These are phyloP conservation scores for Dendrobium catenatum DNA, from an alignment of 106 monocot species.

Conservation along the genomic window DNA sequence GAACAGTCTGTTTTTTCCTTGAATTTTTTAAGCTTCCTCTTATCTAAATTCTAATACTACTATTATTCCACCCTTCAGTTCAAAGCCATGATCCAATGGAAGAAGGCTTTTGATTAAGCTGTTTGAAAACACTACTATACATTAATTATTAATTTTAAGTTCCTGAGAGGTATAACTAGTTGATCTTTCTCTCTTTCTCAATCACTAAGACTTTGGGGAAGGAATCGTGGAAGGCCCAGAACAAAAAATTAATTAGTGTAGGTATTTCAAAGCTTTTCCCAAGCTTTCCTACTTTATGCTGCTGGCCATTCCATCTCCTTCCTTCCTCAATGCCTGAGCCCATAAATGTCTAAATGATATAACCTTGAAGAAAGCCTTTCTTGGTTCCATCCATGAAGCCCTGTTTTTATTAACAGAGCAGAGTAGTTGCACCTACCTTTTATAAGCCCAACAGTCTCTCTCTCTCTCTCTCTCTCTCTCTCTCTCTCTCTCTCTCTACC, in stretches of 20 bases:
- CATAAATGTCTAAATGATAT: background rate
- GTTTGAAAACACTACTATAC: no score
- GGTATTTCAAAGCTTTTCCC: background rate
- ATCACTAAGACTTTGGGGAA: background rate
- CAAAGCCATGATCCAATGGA: background rate
- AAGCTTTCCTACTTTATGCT: background rate
- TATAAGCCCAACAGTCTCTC: no score
- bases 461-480: background rate
- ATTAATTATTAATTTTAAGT: no score
- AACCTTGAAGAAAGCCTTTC: no score
- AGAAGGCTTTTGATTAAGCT: no score
- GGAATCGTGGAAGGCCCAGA: background rate
- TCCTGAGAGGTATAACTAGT: no score
- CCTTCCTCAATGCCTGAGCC: conserved; percentile 6
- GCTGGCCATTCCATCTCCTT: background rate
- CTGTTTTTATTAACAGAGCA: no score
- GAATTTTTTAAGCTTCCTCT: no score
- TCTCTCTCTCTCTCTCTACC: background rate
- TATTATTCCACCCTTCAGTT: background rate
- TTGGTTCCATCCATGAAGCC: no score
- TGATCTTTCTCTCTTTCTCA: no score
- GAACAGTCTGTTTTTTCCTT: no score
- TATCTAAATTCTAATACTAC: background rate
- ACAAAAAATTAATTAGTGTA: background rate
- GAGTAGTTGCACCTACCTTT: no score